These are phyloP conservation scores for Yamadazyma epiphylla DNA, from an alignment of 1,139 yeast species.

Conservation along the genomic window DNA sequence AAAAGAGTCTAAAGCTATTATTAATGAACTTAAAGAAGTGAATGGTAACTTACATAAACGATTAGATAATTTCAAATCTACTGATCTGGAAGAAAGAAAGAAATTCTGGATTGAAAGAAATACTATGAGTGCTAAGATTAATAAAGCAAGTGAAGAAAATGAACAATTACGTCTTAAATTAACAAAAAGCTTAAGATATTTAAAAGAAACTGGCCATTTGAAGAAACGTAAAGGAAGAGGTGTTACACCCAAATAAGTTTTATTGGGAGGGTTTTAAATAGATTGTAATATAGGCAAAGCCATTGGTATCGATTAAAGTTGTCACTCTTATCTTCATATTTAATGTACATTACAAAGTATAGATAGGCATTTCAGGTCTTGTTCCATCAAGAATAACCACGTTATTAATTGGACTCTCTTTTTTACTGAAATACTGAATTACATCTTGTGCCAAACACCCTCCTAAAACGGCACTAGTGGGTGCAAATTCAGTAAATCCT, in stretches of 20 bases:
- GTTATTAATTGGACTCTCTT: constrained; percentile 81
- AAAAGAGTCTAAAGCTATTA: constrained; percentile 45
- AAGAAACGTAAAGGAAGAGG: constrained; percentile 45
- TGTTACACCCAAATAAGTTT: constrained; percentile 32
- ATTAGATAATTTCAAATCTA: constrained; percentile 24
- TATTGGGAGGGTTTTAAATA: too few relatives aligned
- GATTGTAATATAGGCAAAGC: too few relatives aligned
- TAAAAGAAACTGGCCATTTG: constrained; percentile 40
- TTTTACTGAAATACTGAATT: constrained; percentile 72
- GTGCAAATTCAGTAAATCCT: constrained; percentile 69
- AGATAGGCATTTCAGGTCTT: constrained; percentile 74
- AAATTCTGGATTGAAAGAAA: constrained; percentile 21
- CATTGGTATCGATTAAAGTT: too few relatives aligned
- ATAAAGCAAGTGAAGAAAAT: constrained; percentile 20
- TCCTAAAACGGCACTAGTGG: constrained; percentile 85
- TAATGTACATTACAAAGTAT: constrained; percentile 30
- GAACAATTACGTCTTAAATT: constrained; percentile 26
- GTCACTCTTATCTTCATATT: too few relatives aligned
- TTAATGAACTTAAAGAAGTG: constrained; percentile 26
- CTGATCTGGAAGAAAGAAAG: constrained; percentile 20
- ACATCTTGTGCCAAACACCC: constrained; percentile 91
- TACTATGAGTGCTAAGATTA: constrained; percentile 20
- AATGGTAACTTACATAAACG: constrained; percentile 16
- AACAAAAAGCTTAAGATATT: constrained; percentile 32
- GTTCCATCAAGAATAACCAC: constrained; percentile 72